These are phyloP conservation scores for Cercospora sp. DNA, from an alignment of 2,329 filamentous ascomycete species.

Conservation along the genomic window DNA sequence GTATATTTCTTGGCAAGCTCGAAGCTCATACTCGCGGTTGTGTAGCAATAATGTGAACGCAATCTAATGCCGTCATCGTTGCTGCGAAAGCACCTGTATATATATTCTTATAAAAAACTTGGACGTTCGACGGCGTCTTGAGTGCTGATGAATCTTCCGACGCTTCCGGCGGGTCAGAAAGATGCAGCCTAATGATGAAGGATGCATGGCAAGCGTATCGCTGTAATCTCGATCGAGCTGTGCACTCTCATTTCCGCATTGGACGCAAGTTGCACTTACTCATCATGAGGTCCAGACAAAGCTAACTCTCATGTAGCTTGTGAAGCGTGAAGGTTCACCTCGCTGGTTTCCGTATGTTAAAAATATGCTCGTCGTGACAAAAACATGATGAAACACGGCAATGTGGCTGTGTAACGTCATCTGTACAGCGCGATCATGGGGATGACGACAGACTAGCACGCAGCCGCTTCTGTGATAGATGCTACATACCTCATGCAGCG, in stretches of 20 bases:
- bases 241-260: not conserved
- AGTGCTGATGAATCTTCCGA: constrained; percentile 5
- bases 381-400: constrained; percentile 1
- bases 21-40: constrained; percentile 15
- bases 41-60: not conserved
- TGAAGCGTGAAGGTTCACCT: not conserved
- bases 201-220: constrained; percentile 1
- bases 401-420: constrained; percentile 7
- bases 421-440: not conserved
- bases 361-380: not conserved
- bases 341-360: not conserved
- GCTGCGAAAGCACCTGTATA: not conserved
- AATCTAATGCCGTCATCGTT: not conserved
- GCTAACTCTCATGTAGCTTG: not conserved
- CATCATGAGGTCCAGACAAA: not conserved
- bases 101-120: not conserved
- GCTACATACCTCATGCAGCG: constrained; percentile 1
- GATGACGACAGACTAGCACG: not conserved
- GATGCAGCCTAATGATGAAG: constrained; percentile 5
- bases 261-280: not conserved
- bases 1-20: constrained; percentile 20
- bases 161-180: constrained; percentile 4
- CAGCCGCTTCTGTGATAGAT: not conserved
- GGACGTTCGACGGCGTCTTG: not conserved
- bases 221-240: constrained; percentile 4